Evolutionary conservation across 176 grass and related monocot species (phyloP).

Genomic region (Zea luxurians): DNA sequence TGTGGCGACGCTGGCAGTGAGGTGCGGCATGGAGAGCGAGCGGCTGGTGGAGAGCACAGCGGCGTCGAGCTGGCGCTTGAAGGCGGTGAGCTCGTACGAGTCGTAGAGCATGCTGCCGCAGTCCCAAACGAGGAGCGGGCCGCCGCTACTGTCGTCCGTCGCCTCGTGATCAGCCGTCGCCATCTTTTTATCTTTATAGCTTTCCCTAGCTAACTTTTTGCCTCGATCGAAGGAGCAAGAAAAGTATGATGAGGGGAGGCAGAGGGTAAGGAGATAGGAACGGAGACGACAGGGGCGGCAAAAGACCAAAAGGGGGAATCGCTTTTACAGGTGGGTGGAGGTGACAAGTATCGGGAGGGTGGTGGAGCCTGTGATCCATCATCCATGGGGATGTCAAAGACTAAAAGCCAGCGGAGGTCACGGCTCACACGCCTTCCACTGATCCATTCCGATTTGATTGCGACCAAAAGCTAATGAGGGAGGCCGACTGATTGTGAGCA

Average conservation of each 20-base stretch:
- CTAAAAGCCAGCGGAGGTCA: slow-evolving; percentile 32
- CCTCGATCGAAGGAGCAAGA: slow-evolving; percentile 23
- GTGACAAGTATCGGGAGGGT: slow-evolving; percentile 13
- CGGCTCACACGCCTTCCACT: slow-evolving; percentile 28
- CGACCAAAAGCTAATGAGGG: neutral
- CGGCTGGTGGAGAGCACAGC: slow-evolving; percentile 27
- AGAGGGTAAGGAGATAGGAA: neutral
- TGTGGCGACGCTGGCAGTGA: neutral
- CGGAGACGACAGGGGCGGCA: neutral
- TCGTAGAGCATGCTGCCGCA: slow-evolving; percentile 56
- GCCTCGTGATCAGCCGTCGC: slow-evolving; percentile 17
- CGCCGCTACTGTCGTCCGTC: neutral
- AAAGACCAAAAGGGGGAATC: neutral
- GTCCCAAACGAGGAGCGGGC: slow-evolving; percentile 41
- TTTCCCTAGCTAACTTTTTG: slow-evolving; percentile 13
- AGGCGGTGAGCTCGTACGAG: slow-evolving; percentile 46
- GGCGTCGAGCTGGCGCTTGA: slow-evolving; percentile 48
- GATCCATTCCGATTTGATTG: slow-evolving; percentile 8
- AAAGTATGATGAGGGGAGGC: neutral
- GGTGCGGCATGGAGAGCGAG: slow-evolving; percentile 54
- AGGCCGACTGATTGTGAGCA: neutral
- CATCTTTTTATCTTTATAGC: slow-evolving; percentile 54
- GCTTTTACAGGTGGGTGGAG: slow-evolving; percentile 50
- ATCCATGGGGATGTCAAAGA: slow-evolving; percentile 10
- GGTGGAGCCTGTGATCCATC: slow-evolving; percentile 25